A percentile compares a stretch with the other conserved stretches of the same genome.
Evolutionary conservation across 768 basidiomycete species (phyloP).

Genomic region (Lactarius hatsudake): DNA sequence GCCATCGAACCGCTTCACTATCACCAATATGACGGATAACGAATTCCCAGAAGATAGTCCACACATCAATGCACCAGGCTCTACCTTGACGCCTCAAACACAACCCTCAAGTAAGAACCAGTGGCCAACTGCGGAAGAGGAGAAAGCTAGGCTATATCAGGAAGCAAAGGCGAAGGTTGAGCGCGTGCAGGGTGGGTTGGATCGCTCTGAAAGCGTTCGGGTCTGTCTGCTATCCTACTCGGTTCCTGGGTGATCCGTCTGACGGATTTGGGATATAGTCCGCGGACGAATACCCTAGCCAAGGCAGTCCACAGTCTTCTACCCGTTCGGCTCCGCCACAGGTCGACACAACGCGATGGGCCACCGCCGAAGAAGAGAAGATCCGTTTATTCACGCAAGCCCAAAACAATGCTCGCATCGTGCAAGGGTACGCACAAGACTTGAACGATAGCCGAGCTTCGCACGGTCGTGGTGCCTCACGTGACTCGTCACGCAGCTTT

Average conservation of each 20-base stretch:
- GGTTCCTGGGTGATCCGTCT: neutral
- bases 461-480: conserved; percentile 20
- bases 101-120: conserved; percentile 2
- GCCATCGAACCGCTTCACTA: conserved; percentile 38
- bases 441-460: conserved; percentile 29
- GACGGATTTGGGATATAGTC: neutral
- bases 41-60: conserved; percentile 46
- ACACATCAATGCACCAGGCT: conserved; percentile 25
- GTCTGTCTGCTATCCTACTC: conserved; percentile 20
- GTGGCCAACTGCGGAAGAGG: conserved; percentile 43
- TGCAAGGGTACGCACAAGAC: conserved; percentile 45
- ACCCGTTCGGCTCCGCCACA: conserved; percentile 23
- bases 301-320: conserved; percentile 28
- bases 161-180: conserved; percentile 41
- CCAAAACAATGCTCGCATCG: conserved; percentile 58
- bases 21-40: conserved; percentile 42
- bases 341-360: conserved; percentile 42
- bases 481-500: conserved; percentile 21
- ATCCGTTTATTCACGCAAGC: conserved; percentile 65
- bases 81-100: neutral
- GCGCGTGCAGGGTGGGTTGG: conserved; percentile 37
- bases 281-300: conserved; percentile 15
- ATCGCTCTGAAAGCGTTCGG: conserved; percentile 32
- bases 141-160: conserved; percentile 44
- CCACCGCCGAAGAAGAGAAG: conserved; percentile 76